Conservation (phyloP, 306 rosid species). For the Vicia villosa region DNA sequence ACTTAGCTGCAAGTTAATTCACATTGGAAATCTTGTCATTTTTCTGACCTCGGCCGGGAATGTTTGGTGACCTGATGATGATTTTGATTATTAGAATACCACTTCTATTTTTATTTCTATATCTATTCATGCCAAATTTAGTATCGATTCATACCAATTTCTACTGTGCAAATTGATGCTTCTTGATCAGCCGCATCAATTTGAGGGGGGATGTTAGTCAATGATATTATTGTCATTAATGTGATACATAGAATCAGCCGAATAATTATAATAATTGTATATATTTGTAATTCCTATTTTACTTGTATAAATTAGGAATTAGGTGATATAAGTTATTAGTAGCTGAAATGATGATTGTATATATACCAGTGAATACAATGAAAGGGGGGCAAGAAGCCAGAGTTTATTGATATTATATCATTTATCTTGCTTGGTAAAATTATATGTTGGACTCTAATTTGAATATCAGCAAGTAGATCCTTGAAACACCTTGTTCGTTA, state of each 20-base stretch:
- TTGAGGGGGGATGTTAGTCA: too few relatives aligned
- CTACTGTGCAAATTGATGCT: slow-evolving; percentile 9
- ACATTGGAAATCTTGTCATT: background rate
- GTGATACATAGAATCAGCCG: too few relatives aligned
- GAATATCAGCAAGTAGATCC: slow-evolving; percentile 17
- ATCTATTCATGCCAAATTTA: background rate
- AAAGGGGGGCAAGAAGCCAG: too few relatives aligned
- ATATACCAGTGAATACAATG: too few relatives aligned
- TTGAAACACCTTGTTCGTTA: slow-evolving; percentile 19
- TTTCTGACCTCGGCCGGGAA: slow-evolving; percentile 10
- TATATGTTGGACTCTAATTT: background rate
- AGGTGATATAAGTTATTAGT: too few relatives aligned
- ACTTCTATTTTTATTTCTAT: slow-evolving; percentile 10
- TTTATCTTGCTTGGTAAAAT: slow-evolving; percentile 1
- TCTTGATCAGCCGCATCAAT: too few relatives aligned
- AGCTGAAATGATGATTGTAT: too few relatives aligned
- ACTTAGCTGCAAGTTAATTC: background rate
- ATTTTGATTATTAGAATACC: slow-evolving; percentile 5
- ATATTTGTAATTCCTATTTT: too few relatives aligned
- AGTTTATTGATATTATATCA: too few relatives aligned
- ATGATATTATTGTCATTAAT: too few relatives aligned
- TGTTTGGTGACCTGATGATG: slow-evolving; percentile 18
- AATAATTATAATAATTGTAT: too few relatives aligned
- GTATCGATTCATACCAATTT: slow-evolving; percentile 1
- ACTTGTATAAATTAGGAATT: too few relatives aligned